phyloP scores from a whole-genome alignment of 331 rosid genomes.

The Quercus phellos region DNA sequence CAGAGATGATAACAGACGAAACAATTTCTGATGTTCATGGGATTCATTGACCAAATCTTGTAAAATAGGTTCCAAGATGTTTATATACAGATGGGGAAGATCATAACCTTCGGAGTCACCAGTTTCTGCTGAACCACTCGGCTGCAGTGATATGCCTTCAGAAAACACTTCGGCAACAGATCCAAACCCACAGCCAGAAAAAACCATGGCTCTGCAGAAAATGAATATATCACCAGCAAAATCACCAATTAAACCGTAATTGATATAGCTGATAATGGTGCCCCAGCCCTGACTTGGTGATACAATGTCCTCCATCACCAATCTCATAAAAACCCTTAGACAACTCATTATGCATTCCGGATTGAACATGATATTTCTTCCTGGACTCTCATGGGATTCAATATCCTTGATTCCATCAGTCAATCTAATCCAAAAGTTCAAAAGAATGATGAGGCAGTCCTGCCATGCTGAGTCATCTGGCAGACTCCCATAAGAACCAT shows the following conservation, averaged over 20 bases:
- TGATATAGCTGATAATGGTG: slow-evolving; percentile 54
- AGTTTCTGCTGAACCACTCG: slow-evolving; percentile 37
- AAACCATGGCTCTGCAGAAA: slow-evolving; percentile 81
- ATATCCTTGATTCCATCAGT: slow-evolving; percentile 71
- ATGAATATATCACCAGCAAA: slow-evolving; percentile 46
- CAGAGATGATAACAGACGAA: slow-evolving; percentile 64
- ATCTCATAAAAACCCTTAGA: slow-evolving; percentile 70
- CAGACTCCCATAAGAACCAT: slow-evolving; percentile 43
- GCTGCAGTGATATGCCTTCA: slow-evolving; percentile 42
- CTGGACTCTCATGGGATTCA: slow-evolving; percentile 34
- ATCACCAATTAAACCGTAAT: slow-evolving; percentile 56
- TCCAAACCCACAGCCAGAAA: slow-evolving; percentile 90
- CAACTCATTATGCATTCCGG: slow-evolving; percentile 62
- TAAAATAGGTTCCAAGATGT: slow-evolving; percentile 64
- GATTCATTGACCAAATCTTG: slow-evolving; percentile 59
- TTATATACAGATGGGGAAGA: slow-evolving; percentile 69
- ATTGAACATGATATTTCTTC: slow-evolving; percentile 39
- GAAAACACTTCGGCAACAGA: slow-evolving; percentile 76
- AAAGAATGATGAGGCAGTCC: slow-evolving; percentile 78
- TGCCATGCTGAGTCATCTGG: slow-evolving; percentile 91
- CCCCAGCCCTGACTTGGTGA: slow-evolving; percentile 95
- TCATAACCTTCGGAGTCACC: slow-evolving; percentile 38
- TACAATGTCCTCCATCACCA: slow-evolving; percentile 81
- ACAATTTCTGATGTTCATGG: slow-evolving; percentile 62
- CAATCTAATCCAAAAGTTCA: slow-evolving; percentile 79